Evolutionary conservation across 208 protist genomes (phyloP), one percentile per base, ranked within the genome.

Genomic region (Wallacemonas sp.): DNA sequence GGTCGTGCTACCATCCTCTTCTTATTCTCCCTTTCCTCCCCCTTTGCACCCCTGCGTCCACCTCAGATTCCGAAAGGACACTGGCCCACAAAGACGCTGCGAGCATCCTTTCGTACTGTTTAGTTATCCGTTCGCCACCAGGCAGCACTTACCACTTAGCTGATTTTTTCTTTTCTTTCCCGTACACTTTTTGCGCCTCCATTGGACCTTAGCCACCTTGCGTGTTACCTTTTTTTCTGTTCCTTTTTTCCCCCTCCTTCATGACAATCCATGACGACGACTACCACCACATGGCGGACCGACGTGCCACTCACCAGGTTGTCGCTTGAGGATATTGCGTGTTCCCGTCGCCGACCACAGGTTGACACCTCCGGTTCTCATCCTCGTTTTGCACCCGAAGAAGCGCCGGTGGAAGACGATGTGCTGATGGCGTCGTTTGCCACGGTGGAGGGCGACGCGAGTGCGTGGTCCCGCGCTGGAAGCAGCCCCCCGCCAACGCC

Each of bases 401-500:
- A 8, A 4, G 15, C 50, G 5, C 50, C 50, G 5, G 13, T 8
- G 8, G 30, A 6, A 3, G 50, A 39, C 12, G 50, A 57, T n/a
- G 15, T 32, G 3, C 50, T 57, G 15, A 32, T 19, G 5, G 32
- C 8, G 17, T 57, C 50, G 17, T 41, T 57, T 21, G 33, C 50
- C 9, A 57, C 50, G 15, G 50, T 26, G 9, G 50, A 57, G 5
- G 50, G 19, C 17, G 1, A 33, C n/a, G 24, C 50, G 32, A 57
- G n/a, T 8, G 50, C 32, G n/a, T 57, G 50, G 50, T 57, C 50
- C n/a, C n/a, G 13, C 30, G 50, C 32, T 45, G 65, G 65, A 9
- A 64, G 34, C 13, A 73, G 67, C 30, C 54, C 58, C 2, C 67
- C 67, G 3, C 24, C 46, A 17, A 73, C 67, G 27, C 67, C 67